A percentile compares a stretch with the other conserved stretches of the same genome.
Evolutionary conservation across 257 asterid genomes (phyloP).

Genomic region (Solanum boliviense): DNA sequence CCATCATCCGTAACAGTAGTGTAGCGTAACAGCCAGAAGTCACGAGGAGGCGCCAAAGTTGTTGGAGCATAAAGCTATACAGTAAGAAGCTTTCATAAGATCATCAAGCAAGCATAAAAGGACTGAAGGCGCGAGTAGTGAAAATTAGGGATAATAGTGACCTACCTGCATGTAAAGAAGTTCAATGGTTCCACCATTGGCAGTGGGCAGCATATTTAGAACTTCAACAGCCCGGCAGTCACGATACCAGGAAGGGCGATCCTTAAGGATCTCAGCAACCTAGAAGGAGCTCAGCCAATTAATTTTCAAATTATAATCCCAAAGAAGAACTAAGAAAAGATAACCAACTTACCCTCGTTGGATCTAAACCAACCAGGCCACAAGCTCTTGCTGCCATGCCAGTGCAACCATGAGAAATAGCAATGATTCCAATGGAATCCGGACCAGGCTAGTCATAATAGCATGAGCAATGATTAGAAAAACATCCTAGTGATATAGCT

Average conservation of each 20-base stretch:
- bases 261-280: conserved; percentile 95
- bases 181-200: conserved; percentile 95
- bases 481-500: neutral
- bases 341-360: conserved; percentile 55
- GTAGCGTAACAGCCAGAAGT: conserved; percentile 78
- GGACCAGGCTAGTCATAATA: conserved; percentile 86
- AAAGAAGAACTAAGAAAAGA: neutral
- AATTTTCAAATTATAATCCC: neutral
- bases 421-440: conserved; percentile 99
- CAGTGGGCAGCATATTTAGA: conserved; percentile 75
- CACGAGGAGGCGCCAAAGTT: conserved; percentile 91
- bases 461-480: neutral
- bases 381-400: conserved; percentile 97
- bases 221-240: conserved; percentile 92
- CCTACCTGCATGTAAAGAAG: conserved; percentile 86
- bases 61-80: conserved; percentile 74
- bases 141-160: neutral
- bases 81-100: neutral
- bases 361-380: conserved; percentile 92
- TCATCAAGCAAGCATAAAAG: neutral
- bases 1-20: conserved; percentile 85
- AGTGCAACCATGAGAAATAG: conserved; percentile 99
- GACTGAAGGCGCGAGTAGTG: neutral
- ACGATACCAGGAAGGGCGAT: conserved; percentile 84
- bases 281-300: conserved; percentile 11